Evolutionary conservation across 2,329 filamentous ascomycete species (phyloP).

Genomic region (Escovopsis sp.): DNA sequence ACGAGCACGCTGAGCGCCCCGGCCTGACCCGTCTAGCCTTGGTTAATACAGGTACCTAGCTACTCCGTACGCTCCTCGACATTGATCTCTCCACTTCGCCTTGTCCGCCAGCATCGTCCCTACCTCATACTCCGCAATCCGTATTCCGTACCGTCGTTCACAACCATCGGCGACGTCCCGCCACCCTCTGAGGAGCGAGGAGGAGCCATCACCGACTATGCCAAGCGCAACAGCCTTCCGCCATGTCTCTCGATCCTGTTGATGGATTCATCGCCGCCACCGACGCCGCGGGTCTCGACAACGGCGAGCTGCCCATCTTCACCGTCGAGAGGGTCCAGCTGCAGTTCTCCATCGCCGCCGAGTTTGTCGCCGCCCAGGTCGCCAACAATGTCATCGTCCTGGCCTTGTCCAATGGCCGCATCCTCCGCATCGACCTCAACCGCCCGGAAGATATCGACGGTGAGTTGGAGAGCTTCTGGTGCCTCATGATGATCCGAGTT

Average conservation of each 20-base stretch:
- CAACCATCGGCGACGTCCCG: too few relatives aligned
- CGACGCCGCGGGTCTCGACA: conserved; percentile 42
- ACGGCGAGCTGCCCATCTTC: conserved; percentile 68
- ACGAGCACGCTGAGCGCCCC: too few relatives aligned
- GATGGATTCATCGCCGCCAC: conserved; percentile 58
- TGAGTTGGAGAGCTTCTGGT: conserved; percentile 23
- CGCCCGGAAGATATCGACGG: conserved; percentile 90
- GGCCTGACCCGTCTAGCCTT: too few relatives aligned
- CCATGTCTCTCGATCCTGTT: conserved; percentile 23
- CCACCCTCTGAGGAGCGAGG: too few relatives aligned
- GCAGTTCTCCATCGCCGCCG: conserved; percentile 84
- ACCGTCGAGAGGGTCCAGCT: conserved; percentile 85
- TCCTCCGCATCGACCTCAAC: conserved; percentile 87
- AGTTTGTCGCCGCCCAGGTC: conserved; percentile 92
- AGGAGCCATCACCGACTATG: conserved; percentile 8
- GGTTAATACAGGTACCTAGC: too few relatives aligned
- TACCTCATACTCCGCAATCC: too few relatives aligned
- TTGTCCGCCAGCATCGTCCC: too few relatives aligned
- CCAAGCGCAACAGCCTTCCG: conserved; percentile 5
- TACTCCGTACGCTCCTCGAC: too few relatives aligned
- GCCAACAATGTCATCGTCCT: conserved; percentile 94
- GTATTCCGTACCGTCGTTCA: too few relatives aligned
- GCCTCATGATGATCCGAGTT: too few relatives aligned
- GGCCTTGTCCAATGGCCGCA: conserved; percentile 80
- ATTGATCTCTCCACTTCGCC: too few relatives aligned